phyloP scores from a whole-genome alignment of 768 basidiomycete genomes.

The Cystofilobasidium macerans region DNA sequence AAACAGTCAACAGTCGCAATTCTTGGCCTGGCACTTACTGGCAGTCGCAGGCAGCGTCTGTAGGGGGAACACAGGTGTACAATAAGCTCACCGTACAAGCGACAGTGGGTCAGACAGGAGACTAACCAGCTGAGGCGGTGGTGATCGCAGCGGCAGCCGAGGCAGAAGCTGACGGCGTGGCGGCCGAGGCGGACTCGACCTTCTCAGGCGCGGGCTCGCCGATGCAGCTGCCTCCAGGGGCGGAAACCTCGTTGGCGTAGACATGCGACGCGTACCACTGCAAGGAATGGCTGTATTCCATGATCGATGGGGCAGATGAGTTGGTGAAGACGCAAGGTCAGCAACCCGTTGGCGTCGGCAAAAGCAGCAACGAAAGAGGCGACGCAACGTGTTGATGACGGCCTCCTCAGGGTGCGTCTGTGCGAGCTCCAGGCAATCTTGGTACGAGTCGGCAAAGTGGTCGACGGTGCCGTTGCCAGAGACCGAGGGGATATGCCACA shows the following conservation, averaged over 20 bases:
- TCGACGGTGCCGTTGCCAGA: constrained; percentile 29
- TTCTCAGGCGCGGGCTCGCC: background rate
- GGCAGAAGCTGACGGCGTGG: background rate
- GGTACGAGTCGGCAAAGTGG: constrained; percentile 28
- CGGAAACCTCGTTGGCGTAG: constrained; percentile 1
- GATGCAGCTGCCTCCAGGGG: constrained; percentile 3
- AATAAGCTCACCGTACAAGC: background rate
- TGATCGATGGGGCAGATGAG: no score
- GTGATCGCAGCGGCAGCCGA: background rate
- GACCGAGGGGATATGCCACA: constrained; percentile 35
- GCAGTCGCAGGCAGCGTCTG: no score
- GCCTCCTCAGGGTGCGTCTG: constrained; percentile 32
- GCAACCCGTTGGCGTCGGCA: no score
- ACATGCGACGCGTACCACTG: constrained; percentile 35
- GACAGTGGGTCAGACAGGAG: no score
- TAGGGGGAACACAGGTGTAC: no score
- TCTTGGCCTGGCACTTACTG: no score
- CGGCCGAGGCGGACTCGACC: background rate
- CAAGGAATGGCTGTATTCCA: constrained; percentile 33
- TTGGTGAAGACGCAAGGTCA: no score
- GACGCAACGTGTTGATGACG: constrained; percentile 34
- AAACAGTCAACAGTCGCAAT: no score
- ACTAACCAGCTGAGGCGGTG: background rate
- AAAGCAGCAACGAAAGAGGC: no score
- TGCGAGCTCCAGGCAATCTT: constrained; percentile 32